phyloP scores from a whole-genome alignment of 2,329 filamentous ascomycete genomes.

The Biscogniauxia marginata region DNA sequence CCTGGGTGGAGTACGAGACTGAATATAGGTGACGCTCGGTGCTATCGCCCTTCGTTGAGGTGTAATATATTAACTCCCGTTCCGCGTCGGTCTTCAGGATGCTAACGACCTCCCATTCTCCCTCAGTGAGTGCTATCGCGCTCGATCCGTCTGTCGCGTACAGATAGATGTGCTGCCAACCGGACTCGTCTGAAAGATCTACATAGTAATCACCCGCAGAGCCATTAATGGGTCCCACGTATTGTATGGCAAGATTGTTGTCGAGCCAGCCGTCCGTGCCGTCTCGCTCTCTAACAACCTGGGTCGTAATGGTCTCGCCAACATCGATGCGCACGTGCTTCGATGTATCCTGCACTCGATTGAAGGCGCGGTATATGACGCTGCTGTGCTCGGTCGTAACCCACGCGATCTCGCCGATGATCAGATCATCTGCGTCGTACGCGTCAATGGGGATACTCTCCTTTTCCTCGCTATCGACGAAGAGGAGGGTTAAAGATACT shows the following conservation, averaged over 20 bases:
- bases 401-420: conserved; percentile 69
- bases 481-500: conserved; percentile 56
- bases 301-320: conserved; percentile 42
- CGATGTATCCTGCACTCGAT: conserved; percentile 65
- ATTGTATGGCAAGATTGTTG: conserved; percentile 55
- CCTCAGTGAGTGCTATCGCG: conserved; percentile 58
- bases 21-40: conserved; percentile 69
- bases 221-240: conserved; percentile 47
- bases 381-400: conserved; percentile 59
- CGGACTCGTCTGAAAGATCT: conserved; percentile 64
- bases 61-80: conserved; percentile 60
- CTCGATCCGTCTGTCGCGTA: conserved; percentile 56
- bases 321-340: conserved; percentile 60
- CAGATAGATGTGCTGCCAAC: conserved; percentile 66
- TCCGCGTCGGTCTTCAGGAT: conserved; percentile 59
- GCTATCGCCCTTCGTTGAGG: conserved; percentile 63
- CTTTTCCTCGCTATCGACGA: conserved; percentile 46
- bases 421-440: conserved; percentile 58
- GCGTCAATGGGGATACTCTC: conserved; percentile 51
- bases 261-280: conserved; percentile 63
- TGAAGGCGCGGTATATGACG: conserved; percentile 64
- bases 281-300: conserved; percentile 54
- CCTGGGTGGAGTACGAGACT: conserved; percentile 54
- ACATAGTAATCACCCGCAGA: conserved; percentile 54
- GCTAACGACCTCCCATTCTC: conserved; percentile 63